These are phyloP conservation scores for Saturnispora gosingensis DNA, from an alignment of 805 yeast species.

Conservation along the genomic window DNA sequence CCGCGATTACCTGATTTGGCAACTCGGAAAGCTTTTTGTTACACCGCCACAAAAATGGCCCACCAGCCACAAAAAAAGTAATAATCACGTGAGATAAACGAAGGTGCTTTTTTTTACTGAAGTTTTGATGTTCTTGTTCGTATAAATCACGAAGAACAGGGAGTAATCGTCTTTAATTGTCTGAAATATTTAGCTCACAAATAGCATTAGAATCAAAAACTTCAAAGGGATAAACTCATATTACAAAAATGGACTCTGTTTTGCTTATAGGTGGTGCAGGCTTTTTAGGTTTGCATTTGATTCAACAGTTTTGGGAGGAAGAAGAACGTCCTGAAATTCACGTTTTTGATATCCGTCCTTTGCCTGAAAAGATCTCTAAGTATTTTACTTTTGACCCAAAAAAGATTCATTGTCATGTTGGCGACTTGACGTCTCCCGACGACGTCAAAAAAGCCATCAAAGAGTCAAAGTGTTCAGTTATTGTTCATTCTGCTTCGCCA, in stretches of 20 bases:
- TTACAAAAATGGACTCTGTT: slow-evolving; percentile 41
- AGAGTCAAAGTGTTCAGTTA: slow-evolving; percentile 52
- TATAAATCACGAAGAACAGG: no score
- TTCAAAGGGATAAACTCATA: not conserved
- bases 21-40: not conserved
- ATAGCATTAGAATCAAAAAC: not conserved
- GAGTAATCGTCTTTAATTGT: not conserved
- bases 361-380: slow-evolving; percentile 62
- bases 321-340: slow-evolving; percentile 64
- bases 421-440: slow-evolving; percentile 70
- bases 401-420: slow-evolving; percentile 55
- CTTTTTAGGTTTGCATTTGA: slow-evolving; percentile 82
- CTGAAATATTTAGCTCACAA: not conserved
- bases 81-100: not conserved
- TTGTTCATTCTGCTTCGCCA: slow-evolving; percentile 96
- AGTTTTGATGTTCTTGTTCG: not conserved
- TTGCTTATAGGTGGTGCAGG: slow-evolving; percentile 94
- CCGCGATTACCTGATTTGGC: not conserved
- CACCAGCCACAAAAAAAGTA: not conserved
- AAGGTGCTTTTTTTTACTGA: not conserved
- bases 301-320: slow-evolving; percentile 68
- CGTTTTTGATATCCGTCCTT: slow-evolving; percentile 85
- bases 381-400: slow-evolving; percentile 65
- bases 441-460: slow-evolving; percentile 61
- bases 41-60: not conserved